Base-by-base conservation (phyloP, 768 basidiomycete genomes). In the Lepiota venenata region DNA sequence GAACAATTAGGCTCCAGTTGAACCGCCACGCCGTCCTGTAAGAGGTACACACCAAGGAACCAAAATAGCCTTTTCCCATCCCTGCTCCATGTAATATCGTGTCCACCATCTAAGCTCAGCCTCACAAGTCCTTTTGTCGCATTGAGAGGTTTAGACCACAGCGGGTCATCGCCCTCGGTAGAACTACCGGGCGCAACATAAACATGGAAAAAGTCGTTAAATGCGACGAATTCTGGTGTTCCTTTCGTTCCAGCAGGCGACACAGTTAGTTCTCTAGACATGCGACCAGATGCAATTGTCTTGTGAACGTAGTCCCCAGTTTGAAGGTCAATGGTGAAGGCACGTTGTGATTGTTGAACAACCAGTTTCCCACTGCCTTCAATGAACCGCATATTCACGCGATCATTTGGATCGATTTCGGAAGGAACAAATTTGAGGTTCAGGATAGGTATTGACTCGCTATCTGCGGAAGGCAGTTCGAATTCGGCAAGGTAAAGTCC, bases 131-230 rank as follows among this genome's bases (percentile, higher is more conserved):
- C 82, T 25, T 73, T 72, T 1, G 86, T 84, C 2, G 86, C 80
- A 61, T 85, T 85, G 0, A 75, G 83, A 9, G 87, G 87, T 60
- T 81, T 85, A 44, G 85, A 84, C 86, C 85, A 89, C 12, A 89
- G 69, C 1, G 73, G 66, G 39, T 75, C 73, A 4, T 65, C 71
- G 15, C 75, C 61, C 40, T 74, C 68, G 15, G 79, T 61, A 6
- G 69, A 58, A 18, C 68, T 61, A 1, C 76, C 75, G 12, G 78
- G 71, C 0, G 74, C 79, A 54, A 82, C 65, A 64, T 87, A 87
- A 0, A 90, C 80, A 60, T 90, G 78, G 69, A 77, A 81, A 63
- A 83, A 81, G 59, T 89, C 87, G 11, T 87, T 79, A 57, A 90
- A 86, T 0, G 86, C 88, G 12, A 83, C 73, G 37, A 74, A 68